Evolutionary conservation across 176 grass and related monocot genomes (phyloP).

Genomic region (Lolium multiflorum): DNA sequence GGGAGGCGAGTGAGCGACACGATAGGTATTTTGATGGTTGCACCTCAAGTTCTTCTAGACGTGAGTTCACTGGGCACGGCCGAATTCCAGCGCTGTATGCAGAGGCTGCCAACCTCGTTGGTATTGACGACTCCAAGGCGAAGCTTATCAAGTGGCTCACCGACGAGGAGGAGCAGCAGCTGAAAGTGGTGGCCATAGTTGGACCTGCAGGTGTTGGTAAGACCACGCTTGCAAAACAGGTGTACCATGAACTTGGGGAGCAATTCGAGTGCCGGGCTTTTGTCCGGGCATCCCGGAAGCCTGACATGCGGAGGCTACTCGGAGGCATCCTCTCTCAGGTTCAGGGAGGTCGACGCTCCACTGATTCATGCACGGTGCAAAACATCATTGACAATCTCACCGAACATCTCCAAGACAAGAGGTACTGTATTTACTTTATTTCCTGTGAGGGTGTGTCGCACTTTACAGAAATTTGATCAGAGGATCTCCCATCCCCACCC

Average conservation of each 20-base stretch:
- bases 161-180: background rate
- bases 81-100: background rate
- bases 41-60: background rate
- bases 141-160: background rate
- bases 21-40: background rate
- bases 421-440: background rate
- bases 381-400: constrained; percentile 5
- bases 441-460: no score
- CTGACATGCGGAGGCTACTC: constrained; percentile 13
- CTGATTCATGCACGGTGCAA: background rate
- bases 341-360: background rate
- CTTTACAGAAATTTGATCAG: no score
- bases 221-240: constrained; percentile 14
- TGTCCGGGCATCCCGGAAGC: background rate
- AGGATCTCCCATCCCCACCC: no score
- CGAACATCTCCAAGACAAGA: constrained; percentile 12
- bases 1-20: background rate
- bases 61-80: background rate
- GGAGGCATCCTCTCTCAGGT: constrained; percentile 14
- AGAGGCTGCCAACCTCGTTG: background rate
- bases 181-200: constrained; percentile 23
- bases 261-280: constrained; percentile 17
- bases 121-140: background rate
- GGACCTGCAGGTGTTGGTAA: constrained; percentile 26
- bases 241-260: background rate